These are phyloP conservation scores for Filosporella fistucella DNA, from an alignment of 495 filamentous ascomycete genomes.

Conservation along the genomic window DNA sequence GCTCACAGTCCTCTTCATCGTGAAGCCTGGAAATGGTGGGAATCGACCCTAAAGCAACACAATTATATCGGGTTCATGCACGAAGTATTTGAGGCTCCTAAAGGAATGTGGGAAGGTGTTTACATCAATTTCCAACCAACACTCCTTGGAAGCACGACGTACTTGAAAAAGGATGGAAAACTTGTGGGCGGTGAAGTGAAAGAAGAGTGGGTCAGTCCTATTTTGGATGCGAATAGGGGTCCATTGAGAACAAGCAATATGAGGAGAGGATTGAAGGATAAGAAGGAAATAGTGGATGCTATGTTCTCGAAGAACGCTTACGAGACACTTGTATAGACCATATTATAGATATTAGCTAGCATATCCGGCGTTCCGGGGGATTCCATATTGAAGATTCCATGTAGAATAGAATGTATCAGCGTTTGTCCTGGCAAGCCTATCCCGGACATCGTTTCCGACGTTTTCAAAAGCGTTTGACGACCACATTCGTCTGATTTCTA, in stretches of 20 bases:
- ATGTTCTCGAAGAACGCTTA: conserved; percentile 17
- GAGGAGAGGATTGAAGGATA: conserved; percentile 5
- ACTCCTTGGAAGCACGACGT: conserved; percentile 7
- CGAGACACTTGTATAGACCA: too few relatives aligned
- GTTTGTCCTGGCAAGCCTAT: too few relatives aligned
- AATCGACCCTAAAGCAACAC: conserved; percentile 7
- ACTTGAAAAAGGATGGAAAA: conserved; percentile 13
- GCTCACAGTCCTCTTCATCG: conserved; percentile 9
- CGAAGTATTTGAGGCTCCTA: conserved; percentile 14
- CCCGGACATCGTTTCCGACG: too few relatives aligned
- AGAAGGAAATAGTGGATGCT: not conserved
- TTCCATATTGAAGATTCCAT: too few relatives aligned
- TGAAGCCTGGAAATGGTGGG: conserved; percentile 17
- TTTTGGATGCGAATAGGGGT: conserved; percentile 13
- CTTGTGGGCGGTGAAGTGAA: conserved; percentile 8
- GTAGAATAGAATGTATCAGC: too few relatives aligned
- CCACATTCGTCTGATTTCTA: too few relatives aligned
- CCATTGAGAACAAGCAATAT: conserved; percentile 9
- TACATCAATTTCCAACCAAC: conserved; percentile 19
- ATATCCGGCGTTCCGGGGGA: too few relatives aligned
- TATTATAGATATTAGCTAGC: too few relatives aligned
- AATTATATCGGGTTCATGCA: conserved; percentile 19
- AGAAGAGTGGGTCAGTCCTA: conserved; percentile 16
- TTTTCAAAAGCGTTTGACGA: too few relatives aligned
- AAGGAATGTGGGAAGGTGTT: conserved; percentile 14